Evolutionary conservation across 768 basidiomycete species (phyloP).

Genomic region (Strobilomyces confusus): DNA sequence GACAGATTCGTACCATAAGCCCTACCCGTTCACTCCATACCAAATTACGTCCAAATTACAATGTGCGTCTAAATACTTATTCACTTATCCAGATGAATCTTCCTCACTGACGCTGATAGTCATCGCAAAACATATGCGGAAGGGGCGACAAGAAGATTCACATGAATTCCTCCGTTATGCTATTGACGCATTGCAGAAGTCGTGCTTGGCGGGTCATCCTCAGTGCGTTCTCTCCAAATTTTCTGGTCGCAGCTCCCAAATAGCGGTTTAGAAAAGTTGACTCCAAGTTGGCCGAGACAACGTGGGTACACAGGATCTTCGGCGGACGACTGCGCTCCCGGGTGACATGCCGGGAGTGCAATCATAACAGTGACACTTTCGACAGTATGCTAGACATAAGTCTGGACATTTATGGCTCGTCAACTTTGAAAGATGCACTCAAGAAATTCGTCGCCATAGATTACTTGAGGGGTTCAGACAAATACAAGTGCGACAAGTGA

Average conservation of each 20-base stretch:
- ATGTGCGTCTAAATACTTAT: constrained; percentile 47
- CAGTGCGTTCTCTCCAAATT: constrained; percentile 46
- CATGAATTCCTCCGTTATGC: constrained; percentile 97
- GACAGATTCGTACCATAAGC: constrained; percentile 45
- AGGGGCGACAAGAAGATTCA: constrained; percentile 93
- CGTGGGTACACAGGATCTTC: constrained; percentile 93
- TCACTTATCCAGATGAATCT: not conserved
- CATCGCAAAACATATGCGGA: constrained; percentile 88
- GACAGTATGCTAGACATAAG: constrained; percentile 93
- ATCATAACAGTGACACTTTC: constrained; percentile 90
- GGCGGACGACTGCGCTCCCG: constrained; percentile 90
- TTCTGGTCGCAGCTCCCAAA: constrained; percentile 10
- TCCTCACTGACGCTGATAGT: constrained; percentile 39
- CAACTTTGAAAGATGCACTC: constrained; percentile 66
- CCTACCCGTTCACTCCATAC: constrained; percentile 56
- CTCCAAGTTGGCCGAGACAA: constrained; percentile 71
- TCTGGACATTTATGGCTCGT: constrained; percentile 72
- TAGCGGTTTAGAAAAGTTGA: constrained; percentile 55
- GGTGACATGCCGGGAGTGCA: constrained; percentile 79
- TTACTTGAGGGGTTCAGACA: constrained; percentile 82
- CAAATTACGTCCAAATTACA: constrained; percentile 65
- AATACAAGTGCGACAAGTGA: constrained; percentile 98
- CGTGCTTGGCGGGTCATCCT: constrained; percentile 67
- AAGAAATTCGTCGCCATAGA: constrained; percentile 81
- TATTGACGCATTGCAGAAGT: constrained; percentile 86